phyloP scores from a whole-genome alignment of 1,139 yeast genomes.

The Saccharomyces hybrid region DNA sequence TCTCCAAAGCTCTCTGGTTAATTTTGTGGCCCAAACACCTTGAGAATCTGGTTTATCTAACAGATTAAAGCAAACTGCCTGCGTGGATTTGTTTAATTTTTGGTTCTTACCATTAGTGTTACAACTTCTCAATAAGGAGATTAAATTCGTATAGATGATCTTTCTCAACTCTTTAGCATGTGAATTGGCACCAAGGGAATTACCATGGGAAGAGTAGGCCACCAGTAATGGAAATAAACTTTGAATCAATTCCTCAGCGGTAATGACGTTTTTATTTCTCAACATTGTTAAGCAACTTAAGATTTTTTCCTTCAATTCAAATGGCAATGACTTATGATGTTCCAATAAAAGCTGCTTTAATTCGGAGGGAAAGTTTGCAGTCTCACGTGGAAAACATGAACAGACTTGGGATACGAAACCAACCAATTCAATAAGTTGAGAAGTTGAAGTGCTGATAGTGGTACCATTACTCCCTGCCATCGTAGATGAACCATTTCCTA shows the following conservation, averaged over 20 bases:
- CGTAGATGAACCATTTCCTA: constrained; percentile 16
- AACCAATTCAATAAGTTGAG: constrained; percentile 76
- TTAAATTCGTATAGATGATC: constrained; percentile 71
- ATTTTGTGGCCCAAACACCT: constrained; percentile 93
- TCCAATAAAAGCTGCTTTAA: constrained; percentile 56
- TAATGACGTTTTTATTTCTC: constrained; percentile 72
- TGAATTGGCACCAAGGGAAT: constrained; percentile 40
- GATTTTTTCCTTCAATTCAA: constrained; percentile 83
- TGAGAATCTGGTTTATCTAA: constrained; percentile 70
- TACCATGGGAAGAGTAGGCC: constrained; percentile 43
- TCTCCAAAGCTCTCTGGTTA: constrained; percentile 93
- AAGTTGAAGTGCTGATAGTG: constrained; percentile 41
- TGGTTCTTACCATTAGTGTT: constrained; percentile 77
- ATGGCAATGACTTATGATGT: constrained; percentile 75
- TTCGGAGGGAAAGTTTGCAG: constrained; percentile 76
- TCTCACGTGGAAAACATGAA: constrained; percentile 80
- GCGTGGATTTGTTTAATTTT: constrained; percentile 79
- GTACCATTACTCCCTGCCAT: constrained; percentile 12
- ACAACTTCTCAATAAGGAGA: constrained; percentile 69
- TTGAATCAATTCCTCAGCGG: constrained; percentile 73
- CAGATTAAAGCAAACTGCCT: constrained; percentile 80
- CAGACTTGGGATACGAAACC: constrained; percentile 92
- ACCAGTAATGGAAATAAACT: constrained; percentile 75
- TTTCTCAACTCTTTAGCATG: constrained; percentile 78
- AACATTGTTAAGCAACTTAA: constrained; percentile 84